Base-by-base conservation (phyloP, 192 early-diverging fungal genomes). In the Gryganskiella cystojenkinii region DNA sequence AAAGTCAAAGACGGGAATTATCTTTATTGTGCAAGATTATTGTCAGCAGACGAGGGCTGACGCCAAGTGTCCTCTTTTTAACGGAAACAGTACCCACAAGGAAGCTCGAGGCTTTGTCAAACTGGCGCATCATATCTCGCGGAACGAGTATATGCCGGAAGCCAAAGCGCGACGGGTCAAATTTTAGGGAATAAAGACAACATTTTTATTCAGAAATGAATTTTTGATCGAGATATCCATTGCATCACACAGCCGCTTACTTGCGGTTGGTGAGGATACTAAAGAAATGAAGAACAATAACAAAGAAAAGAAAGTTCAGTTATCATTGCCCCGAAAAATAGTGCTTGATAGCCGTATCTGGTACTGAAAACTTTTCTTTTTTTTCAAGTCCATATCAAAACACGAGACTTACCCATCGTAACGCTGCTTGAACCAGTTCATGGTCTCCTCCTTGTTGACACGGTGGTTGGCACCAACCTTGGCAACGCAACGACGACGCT, bases 391-490 rank as follows among this genome's bases (percentile, higher is more conserved):
- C n/a, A n/a, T 15, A 80, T 28, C 47, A 61, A 71, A 51, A 73
- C 45, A 67, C 15, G 61, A 49, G 24, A 34, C 82, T 66, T 81
- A 89, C 86, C 69, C 89, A 61, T 81, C 80, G 61, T 80, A 81
- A 61, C 92, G 93, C 87, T 94, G 92, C 93, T 98, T 98, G 92
- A 95, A 99, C 98, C 98, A 99, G 70, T 90, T 88, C 71, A 92
- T 89, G 82, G 97, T 96, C 88, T 99, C 98, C 69, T 96, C 91
- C 92, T 95, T 98, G 84, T 76, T 88, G 85, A 98, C 93, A 71
- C 90, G 88, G 94, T 99, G 98, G 67, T 88, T 89, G 68, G 84
- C 79, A 71, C 98, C 98, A 71, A 99, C 86, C 79, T 91, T 90
- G 84, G 88, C 85, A 64, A 83, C 83, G 82, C 88, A 87, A 82